phyloP scores from a whole-genome alignment of 1,284 basidiomycete species.

The Blastosporella zonata region DNA sequence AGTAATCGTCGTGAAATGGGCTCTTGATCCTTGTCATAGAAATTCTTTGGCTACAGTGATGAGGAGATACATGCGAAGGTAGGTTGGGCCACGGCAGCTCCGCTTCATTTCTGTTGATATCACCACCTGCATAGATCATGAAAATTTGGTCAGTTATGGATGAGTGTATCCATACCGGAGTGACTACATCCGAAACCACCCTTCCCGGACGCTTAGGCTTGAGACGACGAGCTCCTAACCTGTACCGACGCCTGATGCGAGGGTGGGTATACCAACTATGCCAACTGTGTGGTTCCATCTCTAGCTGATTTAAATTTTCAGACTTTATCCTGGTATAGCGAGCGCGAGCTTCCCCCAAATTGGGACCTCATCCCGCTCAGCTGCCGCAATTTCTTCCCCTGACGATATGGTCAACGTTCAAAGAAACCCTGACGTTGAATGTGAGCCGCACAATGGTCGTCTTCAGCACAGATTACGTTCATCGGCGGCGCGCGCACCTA shows the following conservation, averaged over 20 bases:
- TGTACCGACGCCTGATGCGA: slow-evolving; percentile 87
- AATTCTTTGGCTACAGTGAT: slow-evolving; percentile 71
- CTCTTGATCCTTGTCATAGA: slow-evolving; percentile 26
- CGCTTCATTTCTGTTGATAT: slow-evolving; percentile 5
- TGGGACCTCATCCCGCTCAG: slow-evolving; percentile 33
- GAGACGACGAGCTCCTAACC: slow-evolving; percentile 76
- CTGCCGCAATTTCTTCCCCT: slow-evolving; percentile 12
- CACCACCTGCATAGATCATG: slow-evolving; percentile 46
- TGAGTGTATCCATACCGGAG: slow-evolving; percentile 85
- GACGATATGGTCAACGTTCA: slow-evolving; percentile 5
- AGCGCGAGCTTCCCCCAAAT: slow-evolving; percentile 43
- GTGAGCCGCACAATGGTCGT: background rate
- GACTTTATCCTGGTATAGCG: slow-evolving; percentile 68
- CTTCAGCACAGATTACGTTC: slow-evolving; percentile 3
- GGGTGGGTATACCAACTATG: slow-evolving; percentile 49
- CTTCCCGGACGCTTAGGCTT: slow-evolving; percentile 86
- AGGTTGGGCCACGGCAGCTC: slow-evolving; percentile 13
- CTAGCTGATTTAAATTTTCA: slow-evolving; percentile 21
- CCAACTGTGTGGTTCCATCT: background rate
- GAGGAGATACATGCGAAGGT: slow-evolving; percentile 78
- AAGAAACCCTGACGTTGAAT: slow-evolving; percentile 1
- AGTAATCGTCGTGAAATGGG: background rate
- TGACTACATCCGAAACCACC: slow-evolving; percentile 72
- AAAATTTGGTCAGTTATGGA: slow-evolving; percentile 94
- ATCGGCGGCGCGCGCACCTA: slow-evolving; percentile 36